These are phyloP conservation scores for Aspergillus pseudoterreus DNA, from an alignment of 2,329 filamentous ascomycete species.

Conservation along the genomic window DNA sequence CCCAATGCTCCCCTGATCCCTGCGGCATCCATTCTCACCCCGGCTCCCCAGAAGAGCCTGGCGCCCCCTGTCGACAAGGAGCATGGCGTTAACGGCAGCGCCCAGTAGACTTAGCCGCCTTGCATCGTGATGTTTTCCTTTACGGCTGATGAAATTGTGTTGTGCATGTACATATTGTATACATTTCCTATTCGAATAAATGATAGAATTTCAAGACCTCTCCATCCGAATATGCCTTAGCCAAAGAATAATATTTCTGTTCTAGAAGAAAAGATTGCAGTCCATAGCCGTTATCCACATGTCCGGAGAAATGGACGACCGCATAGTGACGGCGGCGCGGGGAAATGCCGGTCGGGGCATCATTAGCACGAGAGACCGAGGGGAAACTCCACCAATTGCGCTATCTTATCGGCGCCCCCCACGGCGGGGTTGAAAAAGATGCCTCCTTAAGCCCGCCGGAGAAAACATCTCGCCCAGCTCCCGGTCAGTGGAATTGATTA, in stretches of 20 bases:
- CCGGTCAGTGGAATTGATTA: not conserved
- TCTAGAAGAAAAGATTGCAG: not conserved
- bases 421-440: conserved; percentile 7
- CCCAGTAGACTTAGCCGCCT: not conserved
- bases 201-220: not conserved
- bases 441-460: not conserved
- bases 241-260: not conserved
- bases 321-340: conserved; percentile 6
- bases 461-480: not conserved
- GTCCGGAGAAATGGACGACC: not conserved
- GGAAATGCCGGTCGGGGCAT: conserved; percentile 24
- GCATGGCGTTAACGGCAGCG: conserved; percentile 19
- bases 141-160: not conserved
- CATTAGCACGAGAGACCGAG: conserved; percentile 29
- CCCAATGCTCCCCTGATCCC: conserved; percentile 76
- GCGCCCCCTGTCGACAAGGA: conserved; percentile 31
- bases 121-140: not conserved
- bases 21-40: conserved; percentile 67
- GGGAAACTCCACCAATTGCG: conserved; percentile 14
- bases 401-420: conserved; percentile 17
- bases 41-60: conserved; percentile 51
- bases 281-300: not conserved
- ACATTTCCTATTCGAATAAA: not conserved
- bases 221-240: not conserved
- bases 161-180: not conserved